Percentiles rank a stretch among this genome's conserved stretches.
These are phyloP conservation scores for Lachnellula hyalina DNA, from an alignment of 2,329 filamentous ascomycete genomes.

Conservation along the genomic window DNA sequence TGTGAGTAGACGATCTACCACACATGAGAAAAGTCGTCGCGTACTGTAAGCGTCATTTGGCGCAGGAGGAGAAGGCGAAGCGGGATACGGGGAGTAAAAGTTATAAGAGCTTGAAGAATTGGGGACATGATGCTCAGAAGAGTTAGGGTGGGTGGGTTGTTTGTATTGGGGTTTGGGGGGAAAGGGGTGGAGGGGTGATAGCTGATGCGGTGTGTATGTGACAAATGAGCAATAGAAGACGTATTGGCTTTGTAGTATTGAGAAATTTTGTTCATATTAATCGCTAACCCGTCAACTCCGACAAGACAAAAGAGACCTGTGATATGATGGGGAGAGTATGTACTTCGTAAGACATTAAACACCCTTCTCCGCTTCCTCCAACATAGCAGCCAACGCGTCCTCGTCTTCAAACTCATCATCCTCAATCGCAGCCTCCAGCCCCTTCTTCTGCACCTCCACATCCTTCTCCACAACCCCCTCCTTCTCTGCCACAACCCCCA, in stretches of 20 bases:
- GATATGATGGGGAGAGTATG: background rate
- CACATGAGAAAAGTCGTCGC: slow-evolving; percentile 61
- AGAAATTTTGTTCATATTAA: background rate
- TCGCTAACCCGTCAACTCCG: background rate
- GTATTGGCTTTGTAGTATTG: background rate
- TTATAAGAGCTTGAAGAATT: slow-evolving; percentile 58
- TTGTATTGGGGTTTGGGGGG: background rate
- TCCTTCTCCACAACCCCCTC: background rate
- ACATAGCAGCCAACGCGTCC: background rate
- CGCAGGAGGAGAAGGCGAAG: slow-evolving; percentile 54
- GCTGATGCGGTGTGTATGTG: background rate
- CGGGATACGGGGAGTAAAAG: slow-evolving; percentile 43
- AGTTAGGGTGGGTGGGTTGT: slow-evolving; percentile 13
- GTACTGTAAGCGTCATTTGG: slow-evolving; percentile 62
- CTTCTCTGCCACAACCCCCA: background rate
- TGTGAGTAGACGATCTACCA: slow-evolving; percentile 39
- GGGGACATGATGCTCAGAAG: slow-evolving; percentile 52
- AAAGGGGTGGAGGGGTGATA: too few relatives aligned
- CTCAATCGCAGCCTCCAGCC: slow-evolving; percentile 1
- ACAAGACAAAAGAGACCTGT: background rate
- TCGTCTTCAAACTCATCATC: background rate
- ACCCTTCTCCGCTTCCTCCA: background rate
- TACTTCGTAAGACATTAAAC: background rate
- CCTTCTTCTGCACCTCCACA: background rate
- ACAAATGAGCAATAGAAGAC: background rate